These are phyloP conservation scores for Stromatinia cepivora DNA, from an alignment of 2,329 filamentous ascomycete genomes.

Conservation along the genomic window DNA sequence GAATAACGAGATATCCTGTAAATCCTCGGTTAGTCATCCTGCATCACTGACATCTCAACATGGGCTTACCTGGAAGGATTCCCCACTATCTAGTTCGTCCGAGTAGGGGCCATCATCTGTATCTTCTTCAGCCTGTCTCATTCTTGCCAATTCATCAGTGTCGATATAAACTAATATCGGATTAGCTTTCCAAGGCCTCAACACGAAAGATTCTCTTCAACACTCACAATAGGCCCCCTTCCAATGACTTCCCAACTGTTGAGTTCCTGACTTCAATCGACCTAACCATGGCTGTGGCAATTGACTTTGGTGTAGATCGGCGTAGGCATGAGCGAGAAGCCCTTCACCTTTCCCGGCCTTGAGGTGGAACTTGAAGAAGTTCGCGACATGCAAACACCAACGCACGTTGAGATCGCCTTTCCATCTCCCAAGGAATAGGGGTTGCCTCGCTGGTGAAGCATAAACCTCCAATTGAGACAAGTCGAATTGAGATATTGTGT, in stretches of 20 bases:
- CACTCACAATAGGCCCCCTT: slow-evolving; percentile 50
- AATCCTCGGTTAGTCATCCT: neutral
- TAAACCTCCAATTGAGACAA: slow-evolving; percentile 50
- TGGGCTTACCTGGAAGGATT: slow-evolving; percentile 33
- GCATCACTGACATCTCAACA: neutral
- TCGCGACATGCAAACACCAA: slow-evolving; percentile 50
- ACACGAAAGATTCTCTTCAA: neutral
- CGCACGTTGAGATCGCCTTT: slow-evolving; percentile 46
- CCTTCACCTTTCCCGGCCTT: slow-evolving; percentile 40
- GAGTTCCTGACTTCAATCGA: slow-evolving; percentile 41
- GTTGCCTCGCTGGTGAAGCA: slow-evolving; percentile 37
- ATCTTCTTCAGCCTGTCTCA: slow-evolving; percentile 26
- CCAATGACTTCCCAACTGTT: slow-evolving; percentile 48
- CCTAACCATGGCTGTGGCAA: slow-evolving; percentile 47
- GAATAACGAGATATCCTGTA: slow-evolving; percentile 37
- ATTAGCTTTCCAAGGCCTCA: slow-evolving; percentile 16
- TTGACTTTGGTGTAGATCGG: slow-evolving; percentile 43
- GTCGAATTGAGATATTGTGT: slow-evolving; percentile 42
- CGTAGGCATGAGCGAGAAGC: slow-evolving; percentile 39
- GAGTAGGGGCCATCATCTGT: slow-evolving; percentile 25
- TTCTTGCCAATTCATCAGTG: slow-evolving; percentile 28
- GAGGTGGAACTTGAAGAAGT: slow-evolving; percentile 56
- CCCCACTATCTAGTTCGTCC: slow-evolving; percentile 30
- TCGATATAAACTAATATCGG: slow-evolving; percentile 30
- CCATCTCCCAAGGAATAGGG: slow-evolving; percentile 46